These are phyloP conservation scores for Fusarium illudens DNA, from an alignment of 2,329 filamentous ascomycete species.

Conservation along the genomic window DNA sequence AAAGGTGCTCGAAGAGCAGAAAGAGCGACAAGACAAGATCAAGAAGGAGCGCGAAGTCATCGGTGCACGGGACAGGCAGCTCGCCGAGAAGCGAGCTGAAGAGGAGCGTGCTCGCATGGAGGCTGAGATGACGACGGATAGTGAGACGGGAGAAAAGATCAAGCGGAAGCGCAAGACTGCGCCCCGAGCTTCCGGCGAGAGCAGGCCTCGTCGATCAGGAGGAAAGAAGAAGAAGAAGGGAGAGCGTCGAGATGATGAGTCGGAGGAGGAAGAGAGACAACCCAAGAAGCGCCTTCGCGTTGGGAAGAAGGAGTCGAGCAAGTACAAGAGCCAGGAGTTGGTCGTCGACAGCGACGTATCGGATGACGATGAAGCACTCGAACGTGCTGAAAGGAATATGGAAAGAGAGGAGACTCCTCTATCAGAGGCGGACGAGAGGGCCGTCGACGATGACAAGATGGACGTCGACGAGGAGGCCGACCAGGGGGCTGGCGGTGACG, in stretches of 20 bases:
- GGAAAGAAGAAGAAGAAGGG: constrained; percentile 60
- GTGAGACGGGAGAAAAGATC: constrained; percentile 81
- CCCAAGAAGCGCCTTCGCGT: constrained; percentile 71
- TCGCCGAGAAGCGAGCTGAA: constrained; percentile 69
- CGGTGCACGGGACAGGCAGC: constrained; percentile 75
- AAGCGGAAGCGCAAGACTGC: constrained; percentile 76
- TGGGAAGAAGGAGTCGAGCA: constrained; percentile 60
- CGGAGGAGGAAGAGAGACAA: constrained; percentile 53
- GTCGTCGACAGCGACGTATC: constrained; percentile 79
- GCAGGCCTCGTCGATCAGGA: constrained; percentile 55
- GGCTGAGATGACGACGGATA: constrained; percentile 83
- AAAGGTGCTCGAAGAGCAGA: constrained; percentile 72
- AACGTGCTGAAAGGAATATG: constrained; percentile 55
- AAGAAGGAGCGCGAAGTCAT: constrained; percentile 87
- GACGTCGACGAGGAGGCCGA: constrained; percentile 57
- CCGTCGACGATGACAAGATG: constrained; percentile 57
- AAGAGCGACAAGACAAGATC: constrained; percentile 80
- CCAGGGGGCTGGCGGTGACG: constrained; percentile 55
- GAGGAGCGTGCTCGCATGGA: constrained; percentile 54
- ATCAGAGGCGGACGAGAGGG: constrained; percentile 50
- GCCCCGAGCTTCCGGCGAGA: constrained; percentile 49
- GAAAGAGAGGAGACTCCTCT: constrained; percentile 48
- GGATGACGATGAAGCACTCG: constrained; percentile 53
- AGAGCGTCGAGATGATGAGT: constrained; percentile 54
- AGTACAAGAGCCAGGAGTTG: constrained; percentile 88